These are phyloP conservation scores for Phytophthora quininea DNA, from an alignment of 352 stramenopile genomes.

Conservation along the genomic window DNA sequence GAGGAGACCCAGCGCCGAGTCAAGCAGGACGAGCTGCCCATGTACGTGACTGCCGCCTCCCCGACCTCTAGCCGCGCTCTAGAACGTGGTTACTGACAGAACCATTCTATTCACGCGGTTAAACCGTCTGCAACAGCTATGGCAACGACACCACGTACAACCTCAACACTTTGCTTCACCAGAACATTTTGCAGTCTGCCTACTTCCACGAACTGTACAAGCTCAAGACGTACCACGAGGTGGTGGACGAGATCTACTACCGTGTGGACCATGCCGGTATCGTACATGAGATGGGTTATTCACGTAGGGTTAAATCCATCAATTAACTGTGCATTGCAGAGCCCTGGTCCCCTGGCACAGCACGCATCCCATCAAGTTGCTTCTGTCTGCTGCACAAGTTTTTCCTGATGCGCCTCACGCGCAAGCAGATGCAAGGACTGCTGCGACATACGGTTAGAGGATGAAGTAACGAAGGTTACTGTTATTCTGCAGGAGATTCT, in stretches of 20 bases:
- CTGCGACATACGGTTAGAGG: slow-evolving; percentile 85
- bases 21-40: slow-evolving; percentile 80
- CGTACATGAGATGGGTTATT: slow-evolving; percentile 12
- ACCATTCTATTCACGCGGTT: slow-evolving; percentile 5
- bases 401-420: slow-evolving; percentile 95
- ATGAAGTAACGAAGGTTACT: neutral
- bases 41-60: slow-evolving; percentile 52
- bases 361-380: slow-evolving; percentile 92
- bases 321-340: slow-evolving; percentile 64
- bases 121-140: slow-evolving; percentile 43
- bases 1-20: slow-evolving; percentile 61
- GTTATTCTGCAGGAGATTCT: slow-evolving; percentile 7
- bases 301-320: neutral
- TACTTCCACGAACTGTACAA: slow-evolving; percentile 97
- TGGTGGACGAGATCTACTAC: slow-evolving; percentile 95
- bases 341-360: slow-evolving; percentile 92
- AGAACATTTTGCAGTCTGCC: slow-evolving; percentile 94
- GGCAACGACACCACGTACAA: slow-evolving; percentile 95
- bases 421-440: slow-evolving; percentile 96
- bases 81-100: slow-evolving; percentile 1
- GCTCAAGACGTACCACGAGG: slow-evolving; percentile 95
- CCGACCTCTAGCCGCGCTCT: neutral
- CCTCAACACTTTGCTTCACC: slow-evolving; percentile 95
- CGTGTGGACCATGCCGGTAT: slow-evolving; percentile 80
- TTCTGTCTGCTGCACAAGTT: slow-evolving; percentile 98